Conservation (phyloP, 1,139 yeast genomes). For the Pneumocystis sp. region DNA sequence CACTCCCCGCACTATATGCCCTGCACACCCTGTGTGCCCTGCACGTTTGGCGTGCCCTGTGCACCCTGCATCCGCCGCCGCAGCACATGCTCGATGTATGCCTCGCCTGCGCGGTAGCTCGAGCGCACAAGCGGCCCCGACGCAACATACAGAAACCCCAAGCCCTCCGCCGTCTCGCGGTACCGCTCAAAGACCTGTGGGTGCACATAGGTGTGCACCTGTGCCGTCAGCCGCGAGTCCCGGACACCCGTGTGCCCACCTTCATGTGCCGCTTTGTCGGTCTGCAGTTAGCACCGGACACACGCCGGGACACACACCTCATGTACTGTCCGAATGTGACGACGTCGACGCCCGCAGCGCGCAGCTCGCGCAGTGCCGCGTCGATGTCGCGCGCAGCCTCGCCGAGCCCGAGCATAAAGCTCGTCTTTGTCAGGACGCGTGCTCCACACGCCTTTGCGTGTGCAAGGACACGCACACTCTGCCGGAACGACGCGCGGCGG, state of each 20-base stretch:
- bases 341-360: slow-evolving; percentile 71
- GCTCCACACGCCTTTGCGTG: slow-evolving; percentile 72
- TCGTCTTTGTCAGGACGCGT: slow-evolving; percentile 72
- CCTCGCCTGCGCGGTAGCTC: slow-evolving; percentile 96
- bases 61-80: slow-evolving; percentile 23
- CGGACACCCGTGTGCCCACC: slow-evolving; percentile 15
- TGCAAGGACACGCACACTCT: slow-evolving; percentile 59
- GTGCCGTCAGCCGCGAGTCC: too few relatives aligned
- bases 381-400: slow-evolving; percentile 82
- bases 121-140: slow-evolving; percentile 95
- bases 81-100: slow-evolving; percentile 85
- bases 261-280: slow-evolving; percentile 98
- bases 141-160: slow-evolving; percentile 94
- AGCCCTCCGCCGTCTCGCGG: slow-evolving; percentile 71
- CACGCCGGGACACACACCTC: slow-evolving; percentile 25
- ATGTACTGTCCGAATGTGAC: slow-evolving; percentile 98
- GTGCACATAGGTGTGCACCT: slow-evolving; percentile 80
- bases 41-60: too few relatives aligned
- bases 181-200: slow-evolving; percentile 92
- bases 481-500: slow-evolving; percentile 89
- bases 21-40: too few relatives aligned
- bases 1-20: too few relatives aligned
- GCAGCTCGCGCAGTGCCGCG: slow-evolving; percentile 48
- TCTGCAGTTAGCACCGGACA: slow-evolving; percentile 1
- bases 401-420: slow-evolving; percentile 92